These are phyloP conservation scores for Porodaedalea pini DNA, from an alignment of 1,284 basidiomycete genomes.

Conservation along the genomic window DNA sequence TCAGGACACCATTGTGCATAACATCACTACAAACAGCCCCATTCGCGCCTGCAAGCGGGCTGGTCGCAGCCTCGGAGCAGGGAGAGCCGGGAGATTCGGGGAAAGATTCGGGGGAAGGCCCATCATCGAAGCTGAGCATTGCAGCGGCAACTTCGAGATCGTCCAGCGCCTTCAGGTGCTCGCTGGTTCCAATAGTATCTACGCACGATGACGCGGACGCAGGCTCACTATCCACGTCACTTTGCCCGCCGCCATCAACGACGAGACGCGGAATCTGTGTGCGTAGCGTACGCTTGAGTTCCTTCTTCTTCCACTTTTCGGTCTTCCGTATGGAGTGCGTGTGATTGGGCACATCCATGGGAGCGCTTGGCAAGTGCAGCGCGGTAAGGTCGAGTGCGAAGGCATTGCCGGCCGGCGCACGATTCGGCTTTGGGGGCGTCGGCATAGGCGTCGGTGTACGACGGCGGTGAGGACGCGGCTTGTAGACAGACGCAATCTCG, in stretches of 20 bases:
- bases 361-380: conserved; percentile 1
- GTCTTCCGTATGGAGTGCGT: background rate
- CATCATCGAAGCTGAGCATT: conserved; percentile 3
- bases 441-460: conserved; percentile 28
- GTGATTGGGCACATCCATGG: conserved; percentile 1
- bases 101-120: background rate
- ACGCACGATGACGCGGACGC: background rate
- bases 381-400: conserved; percentile 1
- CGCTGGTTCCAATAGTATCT: background rate
- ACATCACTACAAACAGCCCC: background rate
- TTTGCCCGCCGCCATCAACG: background rate
- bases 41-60: background rate
- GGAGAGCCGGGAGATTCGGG: background rate
- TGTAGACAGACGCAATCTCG: conserved; percentile 66
- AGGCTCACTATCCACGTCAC: background rate
- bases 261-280: background rate
- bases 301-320: conserved; percentile 2
- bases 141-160: conserved; percentile 15
- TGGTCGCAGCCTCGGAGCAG: background rate
- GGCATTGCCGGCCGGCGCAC: background rate
- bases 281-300: background rate
- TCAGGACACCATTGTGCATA: conserved; percentile 8
- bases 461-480: conserved; percentile 59
- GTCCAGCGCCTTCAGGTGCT: conserved; percentile 4
- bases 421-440: background rate